A percentile compares a stretch with the other conserved stretches of the same genome.
Evolutionary conservation across 371 early-diverging fungal species (phyloP).

Genomic region (Smittium culicis): DNA sequence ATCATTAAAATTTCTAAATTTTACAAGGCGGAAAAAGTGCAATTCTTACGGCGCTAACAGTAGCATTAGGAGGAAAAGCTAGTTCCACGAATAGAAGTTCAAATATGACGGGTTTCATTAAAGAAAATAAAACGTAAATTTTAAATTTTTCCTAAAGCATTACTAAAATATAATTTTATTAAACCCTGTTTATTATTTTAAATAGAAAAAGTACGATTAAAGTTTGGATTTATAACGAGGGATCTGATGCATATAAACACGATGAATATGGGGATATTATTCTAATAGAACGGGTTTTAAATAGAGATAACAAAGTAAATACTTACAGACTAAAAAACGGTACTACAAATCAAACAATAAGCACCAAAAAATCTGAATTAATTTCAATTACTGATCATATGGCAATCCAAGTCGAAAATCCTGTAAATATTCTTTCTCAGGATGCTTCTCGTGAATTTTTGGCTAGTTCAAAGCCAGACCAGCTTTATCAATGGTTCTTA

Average conservation of each 20-base stretch:
- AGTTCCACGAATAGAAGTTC: constrained; percentile 70
- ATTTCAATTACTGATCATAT: constrained; percentile 72
- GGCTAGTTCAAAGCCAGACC: constrained; percentile 57
- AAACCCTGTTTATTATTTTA: neutral
- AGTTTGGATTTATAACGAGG: constrained; percentile 65
- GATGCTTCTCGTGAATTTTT: constrained; percentile 85
- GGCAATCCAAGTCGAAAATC: constrained; percentile 82
- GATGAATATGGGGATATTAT: constrained; percentile 69
- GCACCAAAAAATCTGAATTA: constrained; percentile 66
- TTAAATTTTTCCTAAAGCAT: too few relatives aligned
- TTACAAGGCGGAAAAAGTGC: constrained; percentile 87
- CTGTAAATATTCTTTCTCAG: constrained; percentile 80
- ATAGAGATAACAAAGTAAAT: constrained; percentile 41
- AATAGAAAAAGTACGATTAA: constrained; percentile 41
- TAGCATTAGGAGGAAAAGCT: constrained; percentile 86
- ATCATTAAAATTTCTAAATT: too few relatives aligned
- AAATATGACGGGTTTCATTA: constrained; percentile 60
- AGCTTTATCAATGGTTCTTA: constrained; percentile 79
- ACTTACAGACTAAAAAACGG: constrained; percentile 60
- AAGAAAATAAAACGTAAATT: constrained; percentile 44
- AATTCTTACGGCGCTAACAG: constrained; percentile 75
- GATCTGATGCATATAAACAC: constrained; percentile 62
- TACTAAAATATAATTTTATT: neutral
- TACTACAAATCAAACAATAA: constrained; percentile 40
- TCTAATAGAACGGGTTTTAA: constrained; percentile 64